These are phyloP conservation scores for Phoma sp. DNA, from an alignment of 2,329 filamentous ascomycete genomes.

Conservation along the genomic window DNA sequence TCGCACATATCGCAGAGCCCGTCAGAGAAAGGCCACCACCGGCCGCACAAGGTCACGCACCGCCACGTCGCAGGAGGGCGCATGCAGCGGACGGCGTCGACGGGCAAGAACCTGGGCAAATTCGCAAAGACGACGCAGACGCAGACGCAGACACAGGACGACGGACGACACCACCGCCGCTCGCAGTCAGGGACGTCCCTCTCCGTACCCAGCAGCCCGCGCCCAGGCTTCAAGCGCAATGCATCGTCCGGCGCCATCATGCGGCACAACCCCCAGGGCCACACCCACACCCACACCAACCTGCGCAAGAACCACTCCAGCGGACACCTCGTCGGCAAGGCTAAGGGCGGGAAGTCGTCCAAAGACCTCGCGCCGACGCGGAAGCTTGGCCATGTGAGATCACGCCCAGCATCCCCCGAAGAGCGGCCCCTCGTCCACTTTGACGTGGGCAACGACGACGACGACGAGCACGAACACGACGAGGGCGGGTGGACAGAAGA, in stretches of 20 bases:
- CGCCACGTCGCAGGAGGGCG: constrained; percentile 52
- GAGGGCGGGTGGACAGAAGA: constrained; percentile 52
- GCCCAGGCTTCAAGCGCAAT: constrained; percentile 53
- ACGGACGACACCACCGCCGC: constrained; percentile 46
- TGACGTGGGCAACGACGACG: constrained; percentile 44
- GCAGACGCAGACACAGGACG: constrained; percentile 31
- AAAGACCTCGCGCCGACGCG: constrained; percentile 38
- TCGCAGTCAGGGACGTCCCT: constrained; percentile 47
- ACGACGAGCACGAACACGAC: constrained; percentile 31
- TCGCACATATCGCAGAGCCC: constrained; percentile 49
- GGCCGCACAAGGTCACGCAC: constrained; percentile 44
- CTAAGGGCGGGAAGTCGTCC: constrained; percentile 48
- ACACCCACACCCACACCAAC: constrained; percentile 32
- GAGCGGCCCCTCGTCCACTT: constrained; percentile 51
- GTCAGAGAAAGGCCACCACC: constrained; percentile 37
- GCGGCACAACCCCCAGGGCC: constrained; percentile 40
- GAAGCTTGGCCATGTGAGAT: constrained; percentile 38
- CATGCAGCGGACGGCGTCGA: constrained; percentile 49
- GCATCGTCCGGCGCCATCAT: constrained; percentile 49
- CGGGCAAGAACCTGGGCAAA: constrained; percentile 53
- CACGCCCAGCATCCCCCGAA: constrained; percentile 44
- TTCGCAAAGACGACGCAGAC: constrained; percentile 43
- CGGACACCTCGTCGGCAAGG: constrained; percentile 52
- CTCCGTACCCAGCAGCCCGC: constrained; percentile 46
- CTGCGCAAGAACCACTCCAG: constrained; percentile 54